These are phyloP conservation scores for Cordyceps tenuipes DNA, from an alignment of 2,329 filamentous ascomycete species.

Conservation along the genomic window DNA sequence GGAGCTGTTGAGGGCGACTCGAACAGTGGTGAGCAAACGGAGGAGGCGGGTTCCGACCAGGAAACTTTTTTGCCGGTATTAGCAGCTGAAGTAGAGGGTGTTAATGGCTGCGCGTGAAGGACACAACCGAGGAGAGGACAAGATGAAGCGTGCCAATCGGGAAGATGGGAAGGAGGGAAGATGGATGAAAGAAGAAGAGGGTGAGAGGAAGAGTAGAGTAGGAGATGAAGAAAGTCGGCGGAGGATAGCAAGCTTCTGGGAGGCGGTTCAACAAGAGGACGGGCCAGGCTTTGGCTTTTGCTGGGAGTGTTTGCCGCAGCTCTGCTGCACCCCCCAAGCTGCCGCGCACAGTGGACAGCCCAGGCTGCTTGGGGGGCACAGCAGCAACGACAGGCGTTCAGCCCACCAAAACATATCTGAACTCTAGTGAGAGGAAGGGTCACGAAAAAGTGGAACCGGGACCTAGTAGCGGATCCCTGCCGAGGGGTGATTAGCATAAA, in stretches of 20 bases:
- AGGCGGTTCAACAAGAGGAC: slow-evolving; percentile 11
- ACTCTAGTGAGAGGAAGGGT: not conserved
- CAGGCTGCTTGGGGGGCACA: not conserved
- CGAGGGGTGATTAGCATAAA: not conserved
- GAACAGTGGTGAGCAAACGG: slow-evolving; percentile 4
- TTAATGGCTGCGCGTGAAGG: not conserved
- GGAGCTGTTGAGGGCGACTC: slow-evolving; percentile 10
- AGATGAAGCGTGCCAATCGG: slow-evolving; percentile 5
- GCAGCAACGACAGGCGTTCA: not conserved
- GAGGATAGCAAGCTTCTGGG: slow-evolving; percentile 3
- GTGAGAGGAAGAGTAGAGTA: slow-evolving; percentile 8
- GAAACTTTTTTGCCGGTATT: slow-evolving; percentile 6
- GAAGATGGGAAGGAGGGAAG: slow-evolving; percentile 12
- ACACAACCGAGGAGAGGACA: not conserved
- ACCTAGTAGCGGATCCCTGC: slow-evolving; percentile 8
- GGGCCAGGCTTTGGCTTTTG: slow-evolving; percentile 6
- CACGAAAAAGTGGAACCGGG: slow-evolving; percentile 2
- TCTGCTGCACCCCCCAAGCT: not conserved
- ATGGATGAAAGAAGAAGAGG: slow-evolving; percentile 14
- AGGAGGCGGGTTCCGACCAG: slow-evolving; percentile 8
- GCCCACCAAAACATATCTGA: not conserved
- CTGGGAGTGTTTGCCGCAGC: slow-evolving; percentile 10
- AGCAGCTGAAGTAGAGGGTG: not conserved
- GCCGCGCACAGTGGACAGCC: not conserved
- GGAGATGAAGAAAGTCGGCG: slow-evolving; percentile 10